phyloP scores from a whole-genome alignment of 305 asterid species.

The Ilex paraguariensis region DNA sequence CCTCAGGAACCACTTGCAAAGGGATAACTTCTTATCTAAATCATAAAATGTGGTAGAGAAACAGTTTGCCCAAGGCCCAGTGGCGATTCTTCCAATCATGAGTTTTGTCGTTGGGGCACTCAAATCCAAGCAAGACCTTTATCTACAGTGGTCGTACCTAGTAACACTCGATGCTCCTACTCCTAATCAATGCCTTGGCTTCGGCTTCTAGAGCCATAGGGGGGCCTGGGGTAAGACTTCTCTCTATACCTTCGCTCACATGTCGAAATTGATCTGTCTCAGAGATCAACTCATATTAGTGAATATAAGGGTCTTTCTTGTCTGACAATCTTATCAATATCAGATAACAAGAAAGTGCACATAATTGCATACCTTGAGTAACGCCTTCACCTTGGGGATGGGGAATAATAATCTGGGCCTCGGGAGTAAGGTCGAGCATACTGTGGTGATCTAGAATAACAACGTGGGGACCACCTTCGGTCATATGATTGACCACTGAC shows the following conservation, averaged over 20 bases:
- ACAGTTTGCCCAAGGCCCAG: no score
- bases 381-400: constrained; percentile 31
- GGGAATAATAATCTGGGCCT: constrained; percentile 41
- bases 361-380: constrained; percentile 31
- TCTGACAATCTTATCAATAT: background rate
- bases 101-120: no score
- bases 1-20: no score
- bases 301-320: no score
- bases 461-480: constrained; percentile 22
- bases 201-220: constrained; percentile 42
- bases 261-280: constrained; percentile 42
- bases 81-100: no score
- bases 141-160: background rate
- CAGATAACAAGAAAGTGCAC: background rate
- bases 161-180: constrained; percentile 21
- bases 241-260: constrained; percentile 30
- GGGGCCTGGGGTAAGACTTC: constrained; percentile 50
- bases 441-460: constrained; percentile 14
- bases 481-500: constrained; percentile 11
- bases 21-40: no score
- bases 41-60: no score
- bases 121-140: no score
- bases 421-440: constrained; percentile 27
- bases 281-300: no score
- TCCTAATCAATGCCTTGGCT: constrained; percentile 21